Evolutionary conservation across 2,329 filamentous ascomycete species (phyloP), one percentile per base, ranked within the genome.

Genomic region (Xylaria sp.): DNA sequence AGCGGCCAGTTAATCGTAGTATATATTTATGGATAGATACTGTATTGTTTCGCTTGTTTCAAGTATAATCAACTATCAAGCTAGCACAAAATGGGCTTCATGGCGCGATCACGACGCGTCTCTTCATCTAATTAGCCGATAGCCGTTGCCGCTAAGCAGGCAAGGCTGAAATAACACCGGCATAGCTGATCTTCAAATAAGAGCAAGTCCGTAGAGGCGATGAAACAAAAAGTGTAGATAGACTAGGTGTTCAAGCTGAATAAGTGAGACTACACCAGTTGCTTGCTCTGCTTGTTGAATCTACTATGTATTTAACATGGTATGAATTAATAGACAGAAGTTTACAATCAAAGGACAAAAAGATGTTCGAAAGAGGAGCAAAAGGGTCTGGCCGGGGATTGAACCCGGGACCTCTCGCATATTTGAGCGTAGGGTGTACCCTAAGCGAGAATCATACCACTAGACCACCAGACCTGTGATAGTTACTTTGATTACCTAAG

Each of bases 391-490:
- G 70, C 79, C 79, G 79, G 79, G 79, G 77, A 80, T 81, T 77
- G 79, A 81, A 80, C 79, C 79, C 78, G 79, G 79, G 79, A 79
- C 79, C 79, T 80, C 79, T 80, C 78, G 79, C 79, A 81, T 31
- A 51, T 40, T 11, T 40, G 38, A 58, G 67, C 61, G 17, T 71
- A 75, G 71, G 71, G 73, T 76, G 63, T 42, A 79, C 87, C 87
- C 88, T 89, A 89, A 89, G 88, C 87, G 87, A 88, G 87, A 89
- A 89, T 89, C 87, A 89, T 89, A 89, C 87, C 87, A 86, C 87
- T 88, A 88, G 86, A 88, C 86, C 85, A 88, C 79, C 81, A 81
- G 81, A 82, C 81, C 82, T 33, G 11, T 3, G 17, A 15, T 9
- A 7, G 20, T 10, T 26, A 17, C 4, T 3, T 15, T 58, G 56